phyloP scores from a whole-genome alignment of 2,329 filamentous ascomycete genomes.

The Cadophora gregata region DNA sequence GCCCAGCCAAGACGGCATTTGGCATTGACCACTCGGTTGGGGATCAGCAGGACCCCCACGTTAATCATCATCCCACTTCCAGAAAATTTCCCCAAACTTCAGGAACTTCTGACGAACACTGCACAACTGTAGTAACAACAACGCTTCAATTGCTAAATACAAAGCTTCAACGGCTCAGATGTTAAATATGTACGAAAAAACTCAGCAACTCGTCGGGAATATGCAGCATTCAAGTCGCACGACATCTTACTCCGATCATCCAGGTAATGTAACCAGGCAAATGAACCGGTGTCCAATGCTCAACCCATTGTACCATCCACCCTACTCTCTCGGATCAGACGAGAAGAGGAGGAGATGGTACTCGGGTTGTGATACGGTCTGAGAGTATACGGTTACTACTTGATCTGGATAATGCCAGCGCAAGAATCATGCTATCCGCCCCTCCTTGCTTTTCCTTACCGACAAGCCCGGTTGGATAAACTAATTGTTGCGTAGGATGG shows the following conservation, averaged over 20 bases:
- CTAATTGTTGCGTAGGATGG: constrained; percentile 32
- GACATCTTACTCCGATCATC: constrained; percentile 25
- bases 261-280: constrained; percentile 36
- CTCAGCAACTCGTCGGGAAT: constrained; percentile 18
- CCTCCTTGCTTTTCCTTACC: neutral
- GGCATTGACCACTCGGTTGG: neutral
- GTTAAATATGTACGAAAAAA: constrained; percentile 29
- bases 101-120: neutral
- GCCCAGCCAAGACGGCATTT: neutral
- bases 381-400: constrained; percentile 93
- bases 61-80: neutral
- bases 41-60: neutral
- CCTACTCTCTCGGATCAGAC: constrained; percentile 10
- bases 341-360: constrained; percentile 23
- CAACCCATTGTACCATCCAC: constrained; percentile 23
- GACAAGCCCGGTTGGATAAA: constrained; percentile 20
- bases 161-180: neutral
- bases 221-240: constrained; percentile 37
- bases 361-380: constrained; percentile 51
- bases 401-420: constrained; percentile 99
- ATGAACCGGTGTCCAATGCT: constrained; percentile 39
- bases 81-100: neutral
- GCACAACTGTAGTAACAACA: neutral
- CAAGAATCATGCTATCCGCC: constrained; percentile 82
- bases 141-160: neutral